Percentiles rank a stretch among this genome's conserved stretches.
Evolutionary conservation across 129 eudicot species (phyloP).

Genomic region (Lonicera japonica): DNA sequence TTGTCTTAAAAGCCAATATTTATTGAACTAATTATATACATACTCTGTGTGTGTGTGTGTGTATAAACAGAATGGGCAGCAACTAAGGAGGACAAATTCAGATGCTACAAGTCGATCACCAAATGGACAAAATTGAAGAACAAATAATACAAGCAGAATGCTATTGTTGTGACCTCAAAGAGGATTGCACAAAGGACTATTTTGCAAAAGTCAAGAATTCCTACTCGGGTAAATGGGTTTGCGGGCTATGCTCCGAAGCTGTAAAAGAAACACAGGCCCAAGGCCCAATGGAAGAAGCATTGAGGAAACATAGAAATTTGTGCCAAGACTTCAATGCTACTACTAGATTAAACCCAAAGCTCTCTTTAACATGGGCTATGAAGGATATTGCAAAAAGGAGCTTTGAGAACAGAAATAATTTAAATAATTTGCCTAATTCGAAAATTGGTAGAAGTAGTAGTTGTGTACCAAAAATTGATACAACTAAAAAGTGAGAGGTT

Average conservation of each 20-base stretch:
- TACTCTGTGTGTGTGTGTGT: too few relatives aligned
- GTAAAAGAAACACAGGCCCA: conserved; percentile 33
- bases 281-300: conserved; percentile 36
- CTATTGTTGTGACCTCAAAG: conserved; percentile 61
- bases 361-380: conserved; percentile 45
- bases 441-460: conserved; percentile 42
- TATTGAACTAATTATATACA: too few relatives aligned
- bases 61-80: too few relatives aligned
- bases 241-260: conserved; percentile 71
- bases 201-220: conserved; percentile 19
- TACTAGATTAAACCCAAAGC: conserved; percentile 54
- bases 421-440: neutral
- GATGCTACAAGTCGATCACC: conserved; percentile 25
- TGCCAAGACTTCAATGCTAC: conserved; percentile 39
- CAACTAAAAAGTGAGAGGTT: conserved; percentile 1
- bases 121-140: conserved; percentile 19
- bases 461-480: conserved; percentile 38
- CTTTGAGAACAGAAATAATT: conserved; percentile 26
- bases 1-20: too few relatives aligned
- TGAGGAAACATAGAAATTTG: conserved; percentile 32
- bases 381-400: conserved; percentile 46
- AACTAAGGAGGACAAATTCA: too few relatives aligned
- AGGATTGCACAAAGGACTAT: conserved; percentile 56
- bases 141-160: conserved; percentile 37
- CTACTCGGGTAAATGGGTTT: conserved; percentile 57